Evolutionary conservation across 805 yeast genomes (phyloP).

Genomic region (Wickerhamia fluorescens): DNA sequence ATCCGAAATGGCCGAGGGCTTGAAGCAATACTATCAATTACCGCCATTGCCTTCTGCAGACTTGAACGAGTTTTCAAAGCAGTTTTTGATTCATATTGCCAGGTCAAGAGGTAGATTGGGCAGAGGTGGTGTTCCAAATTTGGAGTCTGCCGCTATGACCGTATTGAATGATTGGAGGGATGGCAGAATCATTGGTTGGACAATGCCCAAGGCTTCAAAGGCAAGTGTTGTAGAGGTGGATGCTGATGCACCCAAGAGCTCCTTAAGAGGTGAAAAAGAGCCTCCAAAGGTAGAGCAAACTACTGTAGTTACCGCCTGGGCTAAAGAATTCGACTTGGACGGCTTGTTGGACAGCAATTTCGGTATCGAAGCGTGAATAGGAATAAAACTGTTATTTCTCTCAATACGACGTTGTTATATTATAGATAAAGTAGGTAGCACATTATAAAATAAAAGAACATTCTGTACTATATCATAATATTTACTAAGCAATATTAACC

Average conservation of each 20-base stretch:
- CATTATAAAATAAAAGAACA: too few relatives aligned
- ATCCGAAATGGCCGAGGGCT: constrained; percentile 67
- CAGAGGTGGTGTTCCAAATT: constrained; percentile 87
- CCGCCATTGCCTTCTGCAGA: constrained; percentile 74
- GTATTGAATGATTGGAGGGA: constrained; percentile 95
- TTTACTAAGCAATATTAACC: constrained; percentile 13
- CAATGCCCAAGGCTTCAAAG: constrained; percentile 56
- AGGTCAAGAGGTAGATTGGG: constrained; percentile 89
- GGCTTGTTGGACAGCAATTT: constrained; percentile 54
- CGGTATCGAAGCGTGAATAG: constrained; percentile 20
- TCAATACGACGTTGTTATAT: too few relatives aligned
- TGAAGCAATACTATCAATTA: constrained; percentile 64
- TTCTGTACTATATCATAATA: constrained; percentile 1
- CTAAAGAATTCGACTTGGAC: constrained; percentile 89
- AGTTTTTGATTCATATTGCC: constrained; percentile 86
- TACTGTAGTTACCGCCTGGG: constrained; percentile 83
- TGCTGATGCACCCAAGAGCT: constrained; percentile 30
- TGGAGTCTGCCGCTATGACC: constrained; percentile 74
- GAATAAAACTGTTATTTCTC: too few relatives aligned
- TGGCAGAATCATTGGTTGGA: constrained; percentile 91
- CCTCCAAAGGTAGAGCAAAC: constrained; percentile 56
- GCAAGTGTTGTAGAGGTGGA: constrained; percentile 19
- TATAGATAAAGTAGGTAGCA: too few relatives aligned
- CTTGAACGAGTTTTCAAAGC: constrained; percentile 73
- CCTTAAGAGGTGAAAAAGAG: constrained; percentile 36